These are phyloP conservation scores for Trichosanthes cucumerina DNA, from an alignment of 306 rosid genomes.

Conservation along the genomic window DNA sequence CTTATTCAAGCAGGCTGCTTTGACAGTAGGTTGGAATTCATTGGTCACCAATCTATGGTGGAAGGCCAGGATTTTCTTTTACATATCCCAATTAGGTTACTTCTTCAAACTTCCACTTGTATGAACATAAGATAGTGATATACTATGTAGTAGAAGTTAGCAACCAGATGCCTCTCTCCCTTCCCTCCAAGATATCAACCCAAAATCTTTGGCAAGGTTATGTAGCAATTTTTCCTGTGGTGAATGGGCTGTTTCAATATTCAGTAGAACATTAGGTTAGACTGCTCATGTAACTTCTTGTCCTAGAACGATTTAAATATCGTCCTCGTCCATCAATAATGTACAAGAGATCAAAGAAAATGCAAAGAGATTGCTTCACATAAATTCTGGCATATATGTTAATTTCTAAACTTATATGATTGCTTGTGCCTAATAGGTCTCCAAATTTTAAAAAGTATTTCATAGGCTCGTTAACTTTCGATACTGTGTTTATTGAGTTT, in stretches of 20 bases:
- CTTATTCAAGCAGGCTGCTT: background rate
- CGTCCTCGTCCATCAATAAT: background rate
- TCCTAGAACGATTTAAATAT: background rate
- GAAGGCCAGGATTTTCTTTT: background rate
- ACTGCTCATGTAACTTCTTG: background rate
- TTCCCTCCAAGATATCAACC: background rate
- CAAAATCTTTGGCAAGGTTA: background rate
- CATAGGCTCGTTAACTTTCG: too few relatives aligned
- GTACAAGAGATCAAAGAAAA: too few relatives aligned
- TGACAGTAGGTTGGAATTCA: background rate
- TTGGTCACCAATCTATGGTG: background rate
- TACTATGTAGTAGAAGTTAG: background rate
- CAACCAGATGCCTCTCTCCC: background rate
- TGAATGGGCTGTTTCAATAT: background rate
- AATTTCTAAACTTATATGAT: too few relatives aligned
- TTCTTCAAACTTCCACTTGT: background rate
- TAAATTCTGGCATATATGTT: too few relatives aligned
- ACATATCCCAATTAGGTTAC: background rate
- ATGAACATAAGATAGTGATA: background rate
- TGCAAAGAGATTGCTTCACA: too few relatives aligned
- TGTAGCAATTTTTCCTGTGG: background rate
- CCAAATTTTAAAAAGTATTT: too few relatives aligned
- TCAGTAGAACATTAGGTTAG: background rate
- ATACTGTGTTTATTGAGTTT: too few relatives aligned
- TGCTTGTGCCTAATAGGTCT: too few relatives aligned